These are phyloP conservation scores for Candida krabiensis DNA, from an alignment of 805 yeast genomes.

Conservation along the genomic window DNA sequence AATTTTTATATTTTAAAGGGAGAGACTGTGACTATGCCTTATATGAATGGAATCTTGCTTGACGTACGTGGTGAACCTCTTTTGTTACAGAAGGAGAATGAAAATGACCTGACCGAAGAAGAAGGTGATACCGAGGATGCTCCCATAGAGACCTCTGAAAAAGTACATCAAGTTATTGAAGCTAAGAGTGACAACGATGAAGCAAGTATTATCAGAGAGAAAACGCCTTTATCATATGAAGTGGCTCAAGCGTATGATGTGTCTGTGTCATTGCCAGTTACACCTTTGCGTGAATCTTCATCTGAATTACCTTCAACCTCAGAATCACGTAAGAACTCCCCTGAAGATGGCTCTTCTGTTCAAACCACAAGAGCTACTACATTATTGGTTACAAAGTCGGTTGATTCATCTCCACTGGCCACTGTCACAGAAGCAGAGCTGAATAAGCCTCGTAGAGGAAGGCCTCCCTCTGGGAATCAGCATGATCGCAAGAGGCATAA, in stretches of 20 bases:
- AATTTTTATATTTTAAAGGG: slow-evolving; percentile 58
- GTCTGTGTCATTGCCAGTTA: neutral
- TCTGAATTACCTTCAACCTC: too few relatives aligned
- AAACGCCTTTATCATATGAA: neutral
- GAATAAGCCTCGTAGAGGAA: slow-evolving; percentile 10
- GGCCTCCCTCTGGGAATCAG: too few relatives aligned
- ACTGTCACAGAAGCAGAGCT: slow-evolving; percentile 1
- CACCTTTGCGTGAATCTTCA: too few relatives aligned
- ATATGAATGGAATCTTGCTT: slow-evolving; percentile 56
- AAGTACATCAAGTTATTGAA: too few relatives aligned
- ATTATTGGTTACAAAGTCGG: neutral
- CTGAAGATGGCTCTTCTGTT: too few relatives aligned
- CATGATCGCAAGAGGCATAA: too few relatives aligned
- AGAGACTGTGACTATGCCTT: slow-evolving; percentile 67
- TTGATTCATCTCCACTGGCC: neutral
- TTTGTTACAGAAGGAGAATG: slow-evolving; percentile 19
- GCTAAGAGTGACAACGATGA: neutral
- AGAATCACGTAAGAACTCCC: too few relatives aligned
- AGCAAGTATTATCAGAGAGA: neutral
- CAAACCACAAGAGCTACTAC: too few relatives aligned
- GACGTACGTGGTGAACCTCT: slow-evolving; percentile 68
- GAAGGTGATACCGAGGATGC: slow-evolving; percentile 11
- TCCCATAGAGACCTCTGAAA: neutral
- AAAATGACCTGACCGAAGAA: slow-evolving; percentile 13
- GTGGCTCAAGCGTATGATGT: neutral